phyloP scores from a whole-genome alignment of 2,329 filamentous ascomycete species.

The Sordariomycetes sp. region DNA sequence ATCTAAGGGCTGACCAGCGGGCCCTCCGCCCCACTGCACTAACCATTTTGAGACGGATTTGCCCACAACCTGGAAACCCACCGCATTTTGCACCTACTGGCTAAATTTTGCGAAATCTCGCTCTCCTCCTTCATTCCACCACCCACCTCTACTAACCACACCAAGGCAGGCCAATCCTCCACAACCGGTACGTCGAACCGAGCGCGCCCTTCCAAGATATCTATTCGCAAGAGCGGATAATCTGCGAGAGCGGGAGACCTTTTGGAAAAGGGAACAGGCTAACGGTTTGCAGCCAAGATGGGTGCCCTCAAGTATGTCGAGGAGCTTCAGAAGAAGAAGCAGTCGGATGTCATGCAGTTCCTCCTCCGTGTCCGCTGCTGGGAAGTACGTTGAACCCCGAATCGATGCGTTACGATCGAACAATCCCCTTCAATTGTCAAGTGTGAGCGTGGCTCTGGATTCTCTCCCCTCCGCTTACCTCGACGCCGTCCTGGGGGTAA shows the following conservation, averaged over 20 bases:
- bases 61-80: no score
- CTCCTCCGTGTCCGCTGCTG: conserved; percentile 99
- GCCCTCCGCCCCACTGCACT: no score
- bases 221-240: not conserved
- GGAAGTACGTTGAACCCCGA: conserved; percentile 70
- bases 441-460: no score
- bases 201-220: not conserved
- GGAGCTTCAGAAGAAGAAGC: conserved; percentile 99
- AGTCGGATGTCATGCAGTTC: conserved; percentile 99
- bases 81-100: no score
- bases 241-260: not conserved
- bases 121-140: conserved; percentile 4
- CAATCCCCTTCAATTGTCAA: no score
- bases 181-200: not conserved
- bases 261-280: no score
- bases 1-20: no score
- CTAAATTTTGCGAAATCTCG: conserved; percentile 1
- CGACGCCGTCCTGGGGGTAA: no score
- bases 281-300: conserved; percentile 70
- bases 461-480: no score
- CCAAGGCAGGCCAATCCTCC: conserved; percentile 2
- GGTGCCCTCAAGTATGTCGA: conserved; percentile 99
- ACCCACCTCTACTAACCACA: conserved; percentile 7
- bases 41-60: no score
- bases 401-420: conserved; percentile 10